Evolutionary conservation across 2,329 filamentous ascomycete genomes (phyloP), one percentile per base, ranked within the genome.

Genomic region (Graphilbum fragrans): DNA sequence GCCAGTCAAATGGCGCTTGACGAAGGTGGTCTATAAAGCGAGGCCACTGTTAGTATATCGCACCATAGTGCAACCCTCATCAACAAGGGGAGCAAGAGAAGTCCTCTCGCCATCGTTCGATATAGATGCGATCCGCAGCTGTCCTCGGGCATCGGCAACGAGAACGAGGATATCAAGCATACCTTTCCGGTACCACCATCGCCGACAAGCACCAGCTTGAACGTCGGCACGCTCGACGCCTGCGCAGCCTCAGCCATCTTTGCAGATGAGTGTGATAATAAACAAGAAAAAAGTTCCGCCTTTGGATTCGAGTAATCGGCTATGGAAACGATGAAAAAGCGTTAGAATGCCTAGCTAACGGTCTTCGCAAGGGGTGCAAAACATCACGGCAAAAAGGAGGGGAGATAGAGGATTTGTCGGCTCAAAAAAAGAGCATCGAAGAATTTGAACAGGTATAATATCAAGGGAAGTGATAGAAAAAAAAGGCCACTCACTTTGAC

Each of bases 151-250:
- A n/a, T n/a, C n/a, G n/a, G n/a, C 25, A 7, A 27, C 29, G 6
- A 31, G 29, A 10, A 34, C 5, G n/a, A 19, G 32, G 18, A 31
- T 34, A 44, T 42, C 20, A 44, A 61, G 49, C 80, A 68, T 68
- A 93, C 92, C 88, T 98, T 98, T 72, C 92, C 92, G 59, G 92
- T 98, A 77, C 92, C 92, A 69, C 92, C 92, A 65, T 98, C 92
- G 66, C 92, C 92, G 61, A 98, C 92, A 70, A 98, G 86, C 65
- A 98, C 92, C 59, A 98, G 86, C 86, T 98, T 98, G 83, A 98
- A 98, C 66, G 86, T 94, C 53, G 90, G 86, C 53, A 70, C 58
- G 49, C 53, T 52, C 51, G 63, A 58, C 63, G 63, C 40, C 16
- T 19, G 17, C 20, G 43, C 55, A 50, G 58, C 57, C 53, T 69